Percentiles rank a stretch among this genome's conserved stretches.
phyloP scores from a whole-genome alignment of 306 rosid species.

The Ochetophila trinervis region DNA sequence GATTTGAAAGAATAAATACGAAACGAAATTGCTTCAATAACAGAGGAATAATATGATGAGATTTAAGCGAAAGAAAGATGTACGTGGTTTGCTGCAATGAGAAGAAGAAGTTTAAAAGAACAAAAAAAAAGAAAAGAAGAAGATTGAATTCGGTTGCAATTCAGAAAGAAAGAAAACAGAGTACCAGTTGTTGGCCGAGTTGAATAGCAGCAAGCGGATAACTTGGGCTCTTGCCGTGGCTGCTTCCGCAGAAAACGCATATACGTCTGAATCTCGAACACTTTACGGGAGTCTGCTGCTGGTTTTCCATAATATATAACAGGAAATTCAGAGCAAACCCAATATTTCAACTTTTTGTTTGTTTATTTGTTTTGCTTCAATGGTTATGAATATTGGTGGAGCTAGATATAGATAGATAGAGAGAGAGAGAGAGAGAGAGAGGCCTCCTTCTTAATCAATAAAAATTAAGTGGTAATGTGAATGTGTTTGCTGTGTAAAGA shows the following conservation, averaged over 20 bases:
- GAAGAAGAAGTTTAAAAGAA: no score
- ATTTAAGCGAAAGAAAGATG: not conserved
- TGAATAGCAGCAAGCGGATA: slow-evolving; percentile 77
- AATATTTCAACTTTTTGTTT: not conserved
- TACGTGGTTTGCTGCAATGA: no score
- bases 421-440: not conserved
- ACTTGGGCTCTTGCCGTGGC: slow-evolving; percentile 77
- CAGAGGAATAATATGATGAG: not conserved
- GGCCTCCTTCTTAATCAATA: no score
- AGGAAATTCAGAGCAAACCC: not conserved
- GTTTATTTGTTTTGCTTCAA: not conserved
- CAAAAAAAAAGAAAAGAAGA: not conserved
- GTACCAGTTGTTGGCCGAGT: slow-evolving; percentile 75
- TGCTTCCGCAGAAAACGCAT: slow-evolving; percentile 95
- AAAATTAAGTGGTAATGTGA: slow-evolving; percentile 11
- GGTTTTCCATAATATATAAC: slow-evolving; percentile 46
- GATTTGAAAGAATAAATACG: not conserved
- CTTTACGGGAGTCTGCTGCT: slow-evolving; percentile 25
- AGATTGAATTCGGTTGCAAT: no score
- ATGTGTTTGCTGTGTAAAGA: slow-evolving; percentile 17
- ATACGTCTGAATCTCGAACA: slow-evolving; percentile 64
- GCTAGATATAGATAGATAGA: no score
- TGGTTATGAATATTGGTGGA: no score
- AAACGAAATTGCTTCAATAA: not conserved
- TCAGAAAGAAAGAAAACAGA: not conserved